Conservation (phyloP, 1,284 basidiomycete species). For the Paramarasmius palmivorus region DNA sequence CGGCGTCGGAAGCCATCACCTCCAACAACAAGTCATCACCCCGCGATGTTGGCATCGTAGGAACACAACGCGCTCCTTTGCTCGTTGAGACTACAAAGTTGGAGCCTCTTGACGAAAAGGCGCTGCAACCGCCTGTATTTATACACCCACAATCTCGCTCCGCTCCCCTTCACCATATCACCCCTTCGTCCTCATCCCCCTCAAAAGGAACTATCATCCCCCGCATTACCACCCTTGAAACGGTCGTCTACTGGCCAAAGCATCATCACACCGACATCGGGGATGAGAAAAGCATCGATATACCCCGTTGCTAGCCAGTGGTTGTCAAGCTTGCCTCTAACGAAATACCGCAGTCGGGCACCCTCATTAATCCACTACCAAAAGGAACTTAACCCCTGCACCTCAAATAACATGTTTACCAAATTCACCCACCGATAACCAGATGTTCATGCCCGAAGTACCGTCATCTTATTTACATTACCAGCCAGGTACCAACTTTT, state of each 20-base stretch:
- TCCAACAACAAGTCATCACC: constrained; percentile 34
- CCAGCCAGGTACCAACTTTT: constrained; percentile 45
- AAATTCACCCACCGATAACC: too few species aligned
- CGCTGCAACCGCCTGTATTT: constrained; percentile 43
- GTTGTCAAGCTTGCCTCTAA: constrained; percentile 33
- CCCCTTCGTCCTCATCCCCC: constrained; percentile 33
- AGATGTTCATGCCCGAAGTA: background rate
- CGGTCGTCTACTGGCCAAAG: constrained; percentile 23
- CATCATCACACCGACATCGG: constrained; percentile 56
- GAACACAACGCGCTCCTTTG: constrained; percentile 32
- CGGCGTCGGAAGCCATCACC: constrained; percentile 46
- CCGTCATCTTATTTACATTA: constrained; percentile 53
- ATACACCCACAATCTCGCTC: constrained; percentile 53
- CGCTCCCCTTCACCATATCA: constrained; percentile 42
- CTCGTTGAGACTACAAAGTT: constrained; percentile 14
- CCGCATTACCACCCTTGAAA: constrained; percentile 10
- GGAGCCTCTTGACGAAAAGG: constrained; percentile 15
- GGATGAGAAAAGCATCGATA: constrained; percentile 53
- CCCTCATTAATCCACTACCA: too few species aligned
- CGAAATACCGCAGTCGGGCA: too few species aligned
- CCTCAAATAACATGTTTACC: too few species aligned
- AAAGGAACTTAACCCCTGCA: too few species aligned
- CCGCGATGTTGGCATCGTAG: constrained; percentile 60
- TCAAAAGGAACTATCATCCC: too few species aligned
- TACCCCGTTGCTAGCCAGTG: constrained; percentile 62